These are phyloP conservation scores for Botryotinia calthae DNA, from an alignment of 2,329 filamentous ascomycete species.

Conservation along the genomic window DNA sequence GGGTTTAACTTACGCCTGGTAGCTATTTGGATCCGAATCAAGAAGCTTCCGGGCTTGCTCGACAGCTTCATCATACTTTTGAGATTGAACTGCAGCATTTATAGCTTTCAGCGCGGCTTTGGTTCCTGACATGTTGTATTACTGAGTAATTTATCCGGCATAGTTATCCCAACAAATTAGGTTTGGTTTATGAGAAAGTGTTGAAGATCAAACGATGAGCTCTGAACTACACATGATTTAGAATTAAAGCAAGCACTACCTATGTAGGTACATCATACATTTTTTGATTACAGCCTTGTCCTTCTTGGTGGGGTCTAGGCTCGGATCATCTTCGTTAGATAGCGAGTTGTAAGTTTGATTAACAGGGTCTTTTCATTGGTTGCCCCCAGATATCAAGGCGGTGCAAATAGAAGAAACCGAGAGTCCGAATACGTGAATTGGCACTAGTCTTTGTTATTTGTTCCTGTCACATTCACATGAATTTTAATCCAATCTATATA, in stretches of 20 bases:
- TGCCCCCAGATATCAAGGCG: neutral
- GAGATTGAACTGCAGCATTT: constrained; percentile 71
- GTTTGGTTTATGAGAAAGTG: neutral
- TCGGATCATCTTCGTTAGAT: neutral
- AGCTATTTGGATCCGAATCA: constrained; percentile 70
- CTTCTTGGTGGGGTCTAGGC: neutral
- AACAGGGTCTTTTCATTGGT: neutral
- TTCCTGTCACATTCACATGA: neutral
- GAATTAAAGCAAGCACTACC: neutral
- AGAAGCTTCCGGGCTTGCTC: constrained; percentile 68
- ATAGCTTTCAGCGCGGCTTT: constrained; percentile 82
- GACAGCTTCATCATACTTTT: constrained; percentile 75
- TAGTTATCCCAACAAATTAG: constrained; percentile 17
- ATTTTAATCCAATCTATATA: neutral
- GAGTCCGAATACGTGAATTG: neutral
- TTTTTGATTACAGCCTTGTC: constrained; percentile 11
- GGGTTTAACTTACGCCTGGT: constrained; percentile 64
- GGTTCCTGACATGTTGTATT: constrained; percentile 36
- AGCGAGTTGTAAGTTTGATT: neutral
- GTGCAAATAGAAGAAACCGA: neutral
- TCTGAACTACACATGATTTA: neutral
- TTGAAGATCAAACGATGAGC: neutral
- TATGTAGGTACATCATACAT: constrained; percentile 8
- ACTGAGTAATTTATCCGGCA: constrained; percentile 21
- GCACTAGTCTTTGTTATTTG: neutral